These are phyloP conservation scores for Pseudogymnoascus sp. DNA, from an alignment of 2,329 filamentous ascomycete species.

Conservation along the genomic window DNA sequence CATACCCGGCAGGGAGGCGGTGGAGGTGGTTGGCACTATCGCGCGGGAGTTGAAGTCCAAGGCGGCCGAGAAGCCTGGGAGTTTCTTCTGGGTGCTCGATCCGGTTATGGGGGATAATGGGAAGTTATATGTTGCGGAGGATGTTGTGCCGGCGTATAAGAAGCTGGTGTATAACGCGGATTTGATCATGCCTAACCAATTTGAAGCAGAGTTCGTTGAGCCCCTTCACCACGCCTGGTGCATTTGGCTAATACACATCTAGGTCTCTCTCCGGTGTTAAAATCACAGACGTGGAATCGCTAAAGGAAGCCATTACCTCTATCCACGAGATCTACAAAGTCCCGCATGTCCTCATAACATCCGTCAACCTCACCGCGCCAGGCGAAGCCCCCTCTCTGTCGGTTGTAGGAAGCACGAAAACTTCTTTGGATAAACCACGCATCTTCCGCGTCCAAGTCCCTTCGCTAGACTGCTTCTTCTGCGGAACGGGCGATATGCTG, in stretches of 20 bases:
- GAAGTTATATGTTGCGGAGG: constrained; percentile 79
- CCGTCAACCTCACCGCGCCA: constrained; percentile 58
- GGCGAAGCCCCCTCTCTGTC: constrained; percentile 49
- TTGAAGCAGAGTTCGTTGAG: constrained; percentile 75
- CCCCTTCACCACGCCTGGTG: background rate
- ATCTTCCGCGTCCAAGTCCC: constrained; percentile 84
- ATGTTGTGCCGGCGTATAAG: constrained; percentile 88
- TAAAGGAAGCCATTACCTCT: constrained; percentile 64
- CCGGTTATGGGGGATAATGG: constrained; percentile 98
- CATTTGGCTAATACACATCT: background rate
- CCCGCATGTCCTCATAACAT: constrained; percentile 89
- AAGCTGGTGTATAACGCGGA: constrained; percentile 71
- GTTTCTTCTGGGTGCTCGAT: constrained; percentile 95
- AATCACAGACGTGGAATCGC: constrained; percentile 65
- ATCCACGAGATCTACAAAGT: constrained; percentile 69
- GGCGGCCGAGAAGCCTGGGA: constrained; percentile 53
- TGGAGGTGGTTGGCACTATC: constrained; percentile 77
- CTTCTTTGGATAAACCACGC: constrained; percentile 56
- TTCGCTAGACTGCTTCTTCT: constrained; percentile 86
- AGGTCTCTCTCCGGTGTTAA: constrained; percentile 79
- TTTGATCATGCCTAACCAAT: constrained; percentile 90
- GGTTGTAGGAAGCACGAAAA: constrained; percentile 66
- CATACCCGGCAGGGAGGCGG: constrained; percentile 76
- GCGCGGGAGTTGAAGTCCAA: constrained; percentile 69
- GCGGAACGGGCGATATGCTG: constrained; percentile 97